Conservation (phyloP, 352 stramenopile species). For the Phytophthora citricola region DNA sequence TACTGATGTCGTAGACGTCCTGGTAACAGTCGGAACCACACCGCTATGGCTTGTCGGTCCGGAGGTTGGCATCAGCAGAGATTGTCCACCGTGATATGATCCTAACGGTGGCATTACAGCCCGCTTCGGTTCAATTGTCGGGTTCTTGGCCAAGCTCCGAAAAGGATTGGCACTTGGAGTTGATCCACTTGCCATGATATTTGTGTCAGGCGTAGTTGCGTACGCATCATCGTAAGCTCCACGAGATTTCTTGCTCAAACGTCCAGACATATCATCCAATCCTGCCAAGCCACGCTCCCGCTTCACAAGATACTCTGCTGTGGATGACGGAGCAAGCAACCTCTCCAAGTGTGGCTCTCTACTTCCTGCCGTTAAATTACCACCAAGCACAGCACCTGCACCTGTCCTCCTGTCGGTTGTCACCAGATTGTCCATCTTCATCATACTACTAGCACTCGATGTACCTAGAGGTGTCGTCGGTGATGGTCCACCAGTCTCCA, state of each 20-base stretch:
- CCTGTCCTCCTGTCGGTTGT: conserved; percentile 22
- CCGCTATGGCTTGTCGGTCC: conserved; percentile 1
- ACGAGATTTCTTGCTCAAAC: conserved; percentile 21
- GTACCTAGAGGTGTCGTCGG: conserved; percentile 54
- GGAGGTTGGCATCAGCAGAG: conserved; percentile 11
- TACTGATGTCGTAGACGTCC: neutral
- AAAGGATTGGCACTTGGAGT: conserved; percentile 32
- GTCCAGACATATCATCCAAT: conserved; percentile 11
- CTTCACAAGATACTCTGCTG: conserved; percentile 44
- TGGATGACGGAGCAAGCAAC: conserved; percentile 27
- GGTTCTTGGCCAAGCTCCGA: conserved; percentile 44
- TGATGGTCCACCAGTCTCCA: conserved; percentile 53
- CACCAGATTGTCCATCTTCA: conserved; percentile 46
- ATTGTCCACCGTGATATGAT: conserved; percentile 26
- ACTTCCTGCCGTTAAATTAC: conserved; percentile 3
- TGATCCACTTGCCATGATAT: neutral
- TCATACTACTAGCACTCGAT: conserved; percentile 16
- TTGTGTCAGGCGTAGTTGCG: conserved; percentile 9
- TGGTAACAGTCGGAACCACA: neutral
- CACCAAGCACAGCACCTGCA: neutral
- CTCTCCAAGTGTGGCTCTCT: conserved; percentile 57
- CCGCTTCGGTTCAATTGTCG: conserved; percentile 53
- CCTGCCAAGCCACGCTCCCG: conserved; percentile 28
- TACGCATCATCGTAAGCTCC: conserved; percentile 23
- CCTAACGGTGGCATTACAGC: conserved; percentile 24